Percentiles rank a stretch among this genome's conserved stretches.
phyloP scores from a whole-genome alignment of 2,329 filamentous ascomycete genomes.

The Xylariaceae sp. region DNA sequence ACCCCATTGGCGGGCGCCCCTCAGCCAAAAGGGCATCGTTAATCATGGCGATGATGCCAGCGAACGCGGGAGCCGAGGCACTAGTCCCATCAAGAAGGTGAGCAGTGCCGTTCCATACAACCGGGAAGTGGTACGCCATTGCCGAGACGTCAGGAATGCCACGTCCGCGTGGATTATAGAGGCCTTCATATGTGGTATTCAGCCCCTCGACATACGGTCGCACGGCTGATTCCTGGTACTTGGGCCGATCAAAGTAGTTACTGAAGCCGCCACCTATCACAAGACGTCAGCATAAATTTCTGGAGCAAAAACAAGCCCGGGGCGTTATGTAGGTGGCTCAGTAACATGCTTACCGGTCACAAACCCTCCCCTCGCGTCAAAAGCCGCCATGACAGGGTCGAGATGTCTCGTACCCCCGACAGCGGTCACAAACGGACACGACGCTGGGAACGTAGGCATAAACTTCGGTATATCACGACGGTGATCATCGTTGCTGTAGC shows the following conservation, averaged over 20 bases:
- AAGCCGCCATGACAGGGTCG: neutral
- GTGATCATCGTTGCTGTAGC: slow-evolving; percentile 60
- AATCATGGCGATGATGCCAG: slow-evolving; percentile 55
- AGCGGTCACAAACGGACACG: slow-evolving; percentile 69
- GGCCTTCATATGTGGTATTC: slow-evolving; percentile 28
- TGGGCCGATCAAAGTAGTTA: slow-evolving; percentile 48
- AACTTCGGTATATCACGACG: slow-evolving; percentile 53
- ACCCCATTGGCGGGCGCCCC: slow-evolving; percentile 47
- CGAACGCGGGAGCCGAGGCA: slow-evolving; percentile 55
- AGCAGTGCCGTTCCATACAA: slow-evolving; percentile 40
- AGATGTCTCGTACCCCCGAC: slow-evolving; percentile 59
- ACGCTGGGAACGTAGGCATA: slow-evolving; percentile 64
- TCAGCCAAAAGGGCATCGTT: slow-evolving; percentile 54
- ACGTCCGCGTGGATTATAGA: slow-evolving; percentile 38
- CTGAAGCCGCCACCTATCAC: slow-evolving; percentile 47
- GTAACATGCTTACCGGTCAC: slow-evolving; percentile 17
- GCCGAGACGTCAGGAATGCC: slow-evolving; percentile 55
- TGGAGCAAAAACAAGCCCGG: neutral
- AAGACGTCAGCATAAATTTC: neutral
- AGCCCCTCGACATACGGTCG: slow-evolving; percentile 43
- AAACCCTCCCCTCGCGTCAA: neutral
- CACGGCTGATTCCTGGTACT: slow-evolving; percentile 48
- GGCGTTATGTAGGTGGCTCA: neutral
- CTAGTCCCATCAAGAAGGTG: slow-evolving; percentile 27
- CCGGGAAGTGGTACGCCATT: slow-evolving; percentile 43